Evolutionary conservation across 164 flowering plant genomes (phyloP).

Genomic region (Saururus chinensis): DNA sequence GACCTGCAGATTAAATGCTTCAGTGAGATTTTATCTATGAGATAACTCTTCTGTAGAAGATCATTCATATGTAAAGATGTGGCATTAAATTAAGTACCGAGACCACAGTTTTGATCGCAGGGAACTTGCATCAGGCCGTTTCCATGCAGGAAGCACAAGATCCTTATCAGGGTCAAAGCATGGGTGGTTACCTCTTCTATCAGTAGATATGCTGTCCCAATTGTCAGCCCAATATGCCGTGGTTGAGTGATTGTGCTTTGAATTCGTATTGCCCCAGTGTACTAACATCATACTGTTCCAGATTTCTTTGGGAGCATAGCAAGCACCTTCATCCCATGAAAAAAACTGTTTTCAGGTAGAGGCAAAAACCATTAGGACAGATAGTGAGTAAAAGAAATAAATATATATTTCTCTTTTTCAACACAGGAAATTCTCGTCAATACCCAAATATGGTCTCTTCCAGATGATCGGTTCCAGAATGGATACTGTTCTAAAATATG

Average conservation of each 20-base stretch:
- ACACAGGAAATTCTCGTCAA: conserved; percentile 9
- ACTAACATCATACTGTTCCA: conserved; percentile 99
- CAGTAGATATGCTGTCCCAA: conserved; percentile 71
- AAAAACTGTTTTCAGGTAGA: conserved; percentile 67
- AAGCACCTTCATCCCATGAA: conserved; percentile 99
- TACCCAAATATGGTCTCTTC: conserved; percentile 99
- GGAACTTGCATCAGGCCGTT: conserved; percentile 48
- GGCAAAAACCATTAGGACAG: conserved; percentile 18
- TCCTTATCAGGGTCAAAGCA: conserved; percentile 94
- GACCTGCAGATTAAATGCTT: conserved; percentile 36
- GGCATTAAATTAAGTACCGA: conserved; percentile 28
- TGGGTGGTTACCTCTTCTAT: conserved; percentile 73
- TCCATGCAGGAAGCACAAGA: conserved; percentile 98
- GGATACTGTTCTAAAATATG: conserved; percentile 64
- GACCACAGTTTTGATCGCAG: conserved; percentile 55
- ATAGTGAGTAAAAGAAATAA: neutral
- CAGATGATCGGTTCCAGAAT: conserved; percentile 82
- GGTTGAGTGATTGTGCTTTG: conserved; percentile 90
- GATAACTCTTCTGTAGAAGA: neutral
- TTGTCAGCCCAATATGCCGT: conserved; percentile 93
- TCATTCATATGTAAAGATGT: neutral
- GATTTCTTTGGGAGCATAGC: conserved; percentile 99
- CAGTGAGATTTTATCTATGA: neutral
- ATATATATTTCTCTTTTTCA: neutral
- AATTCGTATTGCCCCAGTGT: conserved; percentile 98